Base-by-base conservation (phyloP, 1,284 basidiomycete species). In the Cerioporus squamosus region DNA sequence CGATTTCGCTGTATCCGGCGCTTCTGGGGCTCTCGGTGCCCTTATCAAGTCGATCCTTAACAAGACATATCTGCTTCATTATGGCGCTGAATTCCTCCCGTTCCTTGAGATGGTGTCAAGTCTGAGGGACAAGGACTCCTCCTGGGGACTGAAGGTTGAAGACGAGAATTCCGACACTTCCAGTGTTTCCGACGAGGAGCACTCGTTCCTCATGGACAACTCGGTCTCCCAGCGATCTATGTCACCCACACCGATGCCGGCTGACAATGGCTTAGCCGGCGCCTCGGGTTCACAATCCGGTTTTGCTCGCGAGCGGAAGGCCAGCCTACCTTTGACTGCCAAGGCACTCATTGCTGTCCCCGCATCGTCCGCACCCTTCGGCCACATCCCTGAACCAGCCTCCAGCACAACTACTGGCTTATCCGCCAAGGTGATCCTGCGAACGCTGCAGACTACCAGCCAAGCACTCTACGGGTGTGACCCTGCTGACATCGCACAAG, bases 31-130 rank as follows among this genome's bases (percentile, higher is more conserved):
- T 5, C 78, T 93, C 29, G 80, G 78, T 33, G 90, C 91, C 17
- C 77, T 93, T 43, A 83, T 92, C 63, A 90, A 86, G 66, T 90
- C 88, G 0, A 86, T 91, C 64, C 78, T 90, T 14, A 83, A 85
- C 47, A 91, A 92, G 72, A 88, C 88, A 0, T 87, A 92, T 67
- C 82, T 92, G 20, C 79, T 93, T 24, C 89, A 92, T 69, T 93
- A 93, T 63, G 91, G 89, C 39, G 87, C 88, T 15, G 88, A 91
- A 64, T 84, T 93, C 66, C 79, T 91, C 15, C 88, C 89, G 2
- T 93, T 93, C 70, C 75, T 90, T 24, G 90, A 91, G 65, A 75
- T 80, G 47, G 75, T 90, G 12, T 80, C 87, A 6, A 79, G 71
- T 18, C 74, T 90, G 29, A 73, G 77, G 22, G 91, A 93, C 68